Conservation (phyloP, 2,329 filamentous ascomycete species). For the Xylariaceae sp. region DNA sequence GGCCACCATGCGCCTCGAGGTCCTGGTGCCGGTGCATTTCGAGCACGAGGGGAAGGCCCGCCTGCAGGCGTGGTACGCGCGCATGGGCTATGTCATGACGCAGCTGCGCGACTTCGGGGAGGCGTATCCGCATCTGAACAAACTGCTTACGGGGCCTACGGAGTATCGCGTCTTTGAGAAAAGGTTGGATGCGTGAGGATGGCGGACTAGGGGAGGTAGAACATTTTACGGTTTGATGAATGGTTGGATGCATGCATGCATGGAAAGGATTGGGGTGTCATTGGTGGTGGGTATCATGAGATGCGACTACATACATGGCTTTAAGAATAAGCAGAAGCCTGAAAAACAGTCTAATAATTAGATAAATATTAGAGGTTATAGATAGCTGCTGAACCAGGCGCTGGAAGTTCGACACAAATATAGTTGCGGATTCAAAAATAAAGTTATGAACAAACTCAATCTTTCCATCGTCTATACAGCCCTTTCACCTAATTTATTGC, state of each 20-base stretch:
- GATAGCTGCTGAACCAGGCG: too few species aligned
- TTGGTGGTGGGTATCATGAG: too few species aligned
- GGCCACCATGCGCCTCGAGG: conserved; percentile 31
- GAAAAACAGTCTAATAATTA: too few species aligned
- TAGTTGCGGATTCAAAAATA: too few species aligned
- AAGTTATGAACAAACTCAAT: not conserved
- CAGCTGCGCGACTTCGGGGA: conserved; percentile 28
- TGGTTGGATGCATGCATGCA: not conserved
- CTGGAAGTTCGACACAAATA: too few species aligned
- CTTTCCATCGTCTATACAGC: not conserved
- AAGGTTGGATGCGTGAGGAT: conserved; percentile 17
- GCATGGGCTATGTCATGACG: conserved; percentile 34
- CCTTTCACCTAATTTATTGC: not conserved
- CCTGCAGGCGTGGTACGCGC: conserved; percentile 39
- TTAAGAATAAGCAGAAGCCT: too few species aligned
- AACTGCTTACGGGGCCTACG: conserved; percentile 31
- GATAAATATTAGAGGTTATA: too few species aligned
- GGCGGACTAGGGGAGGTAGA: not conserved
- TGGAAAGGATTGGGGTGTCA: not conserved
- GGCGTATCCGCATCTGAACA: conserved; percentile 30
- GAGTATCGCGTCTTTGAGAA: conserved; percentile 38
- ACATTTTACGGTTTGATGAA: too few species aligned
- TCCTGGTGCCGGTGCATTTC: conserved; percentile 36
- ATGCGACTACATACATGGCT: too few species aligned
- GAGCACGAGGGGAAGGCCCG: conserved; percentile 36